Percentiles rank a stretch among this genome's conserved stretches.
Evolutionary conservation across 768 basidiomycete species (phyloP).

Genomic region (Chiua virens): DNA sequence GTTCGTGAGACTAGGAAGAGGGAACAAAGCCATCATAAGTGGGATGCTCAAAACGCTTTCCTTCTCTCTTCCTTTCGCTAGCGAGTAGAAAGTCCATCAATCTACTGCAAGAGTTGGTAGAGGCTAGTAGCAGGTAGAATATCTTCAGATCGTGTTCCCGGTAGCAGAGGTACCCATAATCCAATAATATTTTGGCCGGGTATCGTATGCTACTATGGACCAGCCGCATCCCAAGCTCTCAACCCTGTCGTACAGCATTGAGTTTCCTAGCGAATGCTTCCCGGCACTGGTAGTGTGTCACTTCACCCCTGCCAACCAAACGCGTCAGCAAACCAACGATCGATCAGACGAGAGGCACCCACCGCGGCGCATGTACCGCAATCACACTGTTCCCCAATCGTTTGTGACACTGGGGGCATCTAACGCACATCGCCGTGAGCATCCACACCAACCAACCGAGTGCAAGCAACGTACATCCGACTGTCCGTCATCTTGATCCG

Average conservation of each 20-base stretch:
- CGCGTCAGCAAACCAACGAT: not conserved
- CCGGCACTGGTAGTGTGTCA: conserved; percentile 95
- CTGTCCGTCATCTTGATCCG: conserved; percentile 89
- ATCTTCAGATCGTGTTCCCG: too few species aligned
- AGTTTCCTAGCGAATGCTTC: conserved; percentile 71
- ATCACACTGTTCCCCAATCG: conserved; percentile 91
- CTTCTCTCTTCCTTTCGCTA: too few species aligned
- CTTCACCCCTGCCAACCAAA: conserved; percentile 68
- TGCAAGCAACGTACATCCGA: conserved; percentile 71
- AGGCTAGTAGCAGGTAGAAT: too few species aligned
- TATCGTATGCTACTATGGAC: not conserved
- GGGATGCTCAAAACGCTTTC: too few species aligned
- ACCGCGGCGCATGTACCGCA: conserved; percentile 89
- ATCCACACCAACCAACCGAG: not conserved
- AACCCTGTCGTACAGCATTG: conserved; percentile 35
- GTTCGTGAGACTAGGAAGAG: too few species aligned
- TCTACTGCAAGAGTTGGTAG: too few species aligned
- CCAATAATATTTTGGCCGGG: too few species aligned
- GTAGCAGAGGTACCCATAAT: too few species aligned
- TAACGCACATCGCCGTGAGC: conserved; percentile 29
- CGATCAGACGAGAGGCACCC: conserved; percentile 21
- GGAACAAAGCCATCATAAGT: too few species aligned
- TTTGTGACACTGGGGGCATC: conserved; percentile 96
- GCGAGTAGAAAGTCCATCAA: too few species aligned
- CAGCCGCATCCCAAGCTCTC: not conserved